Conservation (phyloP, 768 basidiomycete species). For the Suillus discolor region DNA sequence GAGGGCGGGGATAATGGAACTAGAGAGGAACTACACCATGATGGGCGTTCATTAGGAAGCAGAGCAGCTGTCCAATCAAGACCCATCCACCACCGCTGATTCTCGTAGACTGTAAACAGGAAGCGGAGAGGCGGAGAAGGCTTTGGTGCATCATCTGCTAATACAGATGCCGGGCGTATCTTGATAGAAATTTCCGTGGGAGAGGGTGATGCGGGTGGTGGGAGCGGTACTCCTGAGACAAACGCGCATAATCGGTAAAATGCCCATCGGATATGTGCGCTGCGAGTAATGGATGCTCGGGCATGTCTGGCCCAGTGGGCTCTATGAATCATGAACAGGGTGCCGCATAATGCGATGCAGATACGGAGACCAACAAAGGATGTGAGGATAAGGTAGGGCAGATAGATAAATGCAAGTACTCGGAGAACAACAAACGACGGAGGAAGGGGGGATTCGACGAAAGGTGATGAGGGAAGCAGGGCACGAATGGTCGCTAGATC, state of each 20-base stretch:
- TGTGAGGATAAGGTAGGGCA: slow-evolving; percentile 70
- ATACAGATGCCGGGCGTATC: slow-evolving; percentile 24
- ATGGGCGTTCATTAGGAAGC: slow-evolving; percentile 85
- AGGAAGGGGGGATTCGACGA: slow-evolving; percentile 31
- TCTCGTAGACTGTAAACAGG: slow-evolving; percentile 89
- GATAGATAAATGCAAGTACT: slow-evolving; percentile 53
- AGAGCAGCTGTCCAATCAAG: slow-evolving; percentile 95
- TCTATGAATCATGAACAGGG: slow-evolving; percentile 59
- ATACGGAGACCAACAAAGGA: slow-evolving; percentile 63
- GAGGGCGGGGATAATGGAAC: slow-evolving; percentile 68
- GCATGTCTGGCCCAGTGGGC: slow-evolving; percentile 68
- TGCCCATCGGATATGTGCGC: slow-evolving; percentile 69
- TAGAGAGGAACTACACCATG: slow-evolving; percentile 72
- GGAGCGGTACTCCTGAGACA: slow-evolving; percentile 58
- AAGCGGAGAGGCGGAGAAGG: slow-evolving; percentile 56
- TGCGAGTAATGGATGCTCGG: slow-evolving; percentile 58
- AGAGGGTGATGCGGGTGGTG: slow-evolving; percentile 35
- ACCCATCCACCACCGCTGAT: slow-evolving; percentile 98
- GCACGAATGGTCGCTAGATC: slow-evolving; percentile 69
- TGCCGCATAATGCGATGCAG: slow-evolving; percentile 59
- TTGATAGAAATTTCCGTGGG: slow-evolving; percentile 27
- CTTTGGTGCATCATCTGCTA: slow-evolving; percentile 21
- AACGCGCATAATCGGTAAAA: slow-evolving; percentile 52
- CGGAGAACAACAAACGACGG: slow-evolving; percentile 50
- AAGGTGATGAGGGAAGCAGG: slow-evolving; percentile 47